phyloP scores from a whole-genome alignment of 441 rosid species.

The Pelargonium myrrhifolium region DNA sequence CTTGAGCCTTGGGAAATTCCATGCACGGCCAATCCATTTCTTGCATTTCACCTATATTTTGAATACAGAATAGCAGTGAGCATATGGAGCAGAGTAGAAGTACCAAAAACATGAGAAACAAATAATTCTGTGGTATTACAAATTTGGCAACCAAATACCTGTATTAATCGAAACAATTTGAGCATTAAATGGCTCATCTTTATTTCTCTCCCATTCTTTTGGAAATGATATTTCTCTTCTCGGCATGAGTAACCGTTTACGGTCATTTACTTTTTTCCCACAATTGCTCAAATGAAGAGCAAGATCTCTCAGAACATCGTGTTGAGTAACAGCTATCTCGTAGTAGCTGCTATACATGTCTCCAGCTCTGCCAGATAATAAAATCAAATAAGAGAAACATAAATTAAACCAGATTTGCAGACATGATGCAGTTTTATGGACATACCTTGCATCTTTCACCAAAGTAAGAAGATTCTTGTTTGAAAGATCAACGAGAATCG shows the following conservation, averaged over 20 bases:
- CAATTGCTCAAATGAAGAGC: slow-evolving; percentile 54
- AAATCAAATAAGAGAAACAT: slow-evolving; percentile 8
- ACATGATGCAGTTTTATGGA: slow-evolving; percentile 5
- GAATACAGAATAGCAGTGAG: slow-evolving; percentile 7
- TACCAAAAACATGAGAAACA: neutral
- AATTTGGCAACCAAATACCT: slow-evolving; percentile 27
- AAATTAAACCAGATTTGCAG: neutral
- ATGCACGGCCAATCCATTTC: slow-evolving; percentile 70
- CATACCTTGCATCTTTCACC: slow-evolving; percentile 64
- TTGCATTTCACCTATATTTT: slow-evolving; percentile 51
- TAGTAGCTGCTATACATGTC: slow-evolving; percentile 52
- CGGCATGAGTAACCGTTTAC: slow-evolving; percentile 63
- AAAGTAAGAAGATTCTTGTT: slow-evolving; percentile 63
- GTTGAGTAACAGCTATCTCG: slow-evolving; percentile 65
- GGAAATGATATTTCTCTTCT: slow-evolving; percentile 51
- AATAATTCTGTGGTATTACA: neutral
- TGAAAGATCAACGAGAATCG: slow-evolving; percentile 60
- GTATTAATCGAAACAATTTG: slow-evolving; percentile 70
- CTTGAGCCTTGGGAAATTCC: slow-evolving; percentile 80
- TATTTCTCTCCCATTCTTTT: slow-evolving; percentile 69
- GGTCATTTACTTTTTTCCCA: slow-evolving; percentile 30
- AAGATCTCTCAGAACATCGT: slow-evolving; percentile 74
- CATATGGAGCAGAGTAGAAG: neutral
- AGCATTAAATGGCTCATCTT: slow-evolving; percentile 53
- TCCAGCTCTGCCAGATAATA: slow-evolving; percentile 44